Percentiles rank a stretch among this genome's conserved stretches.
These are phyloP conservation scores for Thelonectria blattea DNA, from an alignment of 2,329 filamentous ascomycete species.

Conservation along the genomic window DNA sequence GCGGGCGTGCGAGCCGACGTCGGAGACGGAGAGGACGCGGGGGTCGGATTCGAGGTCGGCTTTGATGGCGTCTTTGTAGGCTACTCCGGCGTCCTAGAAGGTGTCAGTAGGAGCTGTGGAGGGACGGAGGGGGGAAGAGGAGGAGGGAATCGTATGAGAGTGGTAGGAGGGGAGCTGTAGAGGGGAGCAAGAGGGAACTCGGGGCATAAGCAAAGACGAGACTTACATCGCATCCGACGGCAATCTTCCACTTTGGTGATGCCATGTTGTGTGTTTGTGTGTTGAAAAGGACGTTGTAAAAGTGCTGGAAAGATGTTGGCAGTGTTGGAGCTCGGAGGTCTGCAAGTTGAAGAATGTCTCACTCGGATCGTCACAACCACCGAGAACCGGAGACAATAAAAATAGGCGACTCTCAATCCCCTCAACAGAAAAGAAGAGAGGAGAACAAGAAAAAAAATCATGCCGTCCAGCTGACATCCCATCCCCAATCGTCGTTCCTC, in stretches of 20 bases:
- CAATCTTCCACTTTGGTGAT: slow-evolving; percentile 57
- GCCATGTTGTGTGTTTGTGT: slow-evolving; percentile 43
- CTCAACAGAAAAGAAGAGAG: slow-evolving; percentile 1
- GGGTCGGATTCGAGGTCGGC: slow-evolving; percentile 70
- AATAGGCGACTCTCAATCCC: background rate
- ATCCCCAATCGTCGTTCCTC: background rate
- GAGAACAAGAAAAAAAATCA: background rate
- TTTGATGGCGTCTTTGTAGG: slow-evolving; percentile 81
- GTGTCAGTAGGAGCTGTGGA: too few relatives aligned
- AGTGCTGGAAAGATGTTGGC: slow-evolving; percentile 1
- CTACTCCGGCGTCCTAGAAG: slow-evolving; percentile 72
- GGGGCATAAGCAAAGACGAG: too few relatives aligned
- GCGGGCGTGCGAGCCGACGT: slow-evolving; percentile 72
- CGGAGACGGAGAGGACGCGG: slow-evolving; percentile 58
- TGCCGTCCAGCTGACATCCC: background rate
- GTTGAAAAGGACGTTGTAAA: too few relatives aligned
- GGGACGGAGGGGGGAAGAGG: background rate
- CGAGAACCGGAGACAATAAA: background rate
- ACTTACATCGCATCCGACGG: slow-evolving; percentile 61
- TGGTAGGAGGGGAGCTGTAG: background rate
- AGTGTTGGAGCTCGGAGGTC: background rate
- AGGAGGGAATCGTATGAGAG: background rate
- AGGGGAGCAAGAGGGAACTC: too few relatives aligned
- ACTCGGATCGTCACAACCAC: background rate
- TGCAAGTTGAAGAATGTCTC: background rate